Evolutionary conservation across 1,284 basidiomycete species (phyloP), one percentile per base, ranked within the genome.

Genomic region (Boletus mariae): DNA sequence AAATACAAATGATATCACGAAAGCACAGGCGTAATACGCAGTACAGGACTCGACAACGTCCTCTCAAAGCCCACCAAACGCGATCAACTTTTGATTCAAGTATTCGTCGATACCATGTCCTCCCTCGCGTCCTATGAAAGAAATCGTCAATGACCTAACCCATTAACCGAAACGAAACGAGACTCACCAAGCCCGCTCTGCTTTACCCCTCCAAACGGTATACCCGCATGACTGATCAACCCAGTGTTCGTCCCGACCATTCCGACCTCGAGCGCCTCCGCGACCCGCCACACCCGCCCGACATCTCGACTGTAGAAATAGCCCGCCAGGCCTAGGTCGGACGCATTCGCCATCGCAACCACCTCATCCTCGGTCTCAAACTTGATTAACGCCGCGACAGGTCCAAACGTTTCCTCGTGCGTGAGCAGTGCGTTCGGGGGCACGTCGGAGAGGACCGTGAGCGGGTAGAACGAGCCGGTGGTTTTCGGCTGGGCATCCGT

Each of bases 361-460:
- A 95, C 94, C 68, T 98, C 89, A 47, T 94, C 92, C 72, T 99
- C 97, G 0, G 90, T 91, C 65, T 90, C 85, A 70, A 99, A 99
- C 65, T 87, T 88, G 70, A 76, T 82, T 31, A 91, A 71, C 7
- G 87, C 84, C 0, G 89, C 90, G 35, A 92, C 67, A 0, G 94
- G 93, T 0, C 93, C 93, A 63, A 96, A 96, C 0, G 93, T 95
- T 75, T 96, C 93, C 69, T 96, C 94, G 13, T 65, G 63, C 61
- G 83, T 80, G 58, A 92, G 62, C 28, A 77, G 75, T 34, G 85
- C 84, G 29, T 82, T 75, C 20, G 75, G 47, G 1, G 92, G 82
- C n/a, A 98, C 91, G 60, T 96, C 88, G n/a, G 83, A 80, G 44
- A 98, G 83, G 37, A 98, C 83, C 0, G 95, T 98, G 1, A 95